Evolutionary conservation across 179 eudicot genomes (phyloP).

Genomic region (Camellia oleifera): DNA sequence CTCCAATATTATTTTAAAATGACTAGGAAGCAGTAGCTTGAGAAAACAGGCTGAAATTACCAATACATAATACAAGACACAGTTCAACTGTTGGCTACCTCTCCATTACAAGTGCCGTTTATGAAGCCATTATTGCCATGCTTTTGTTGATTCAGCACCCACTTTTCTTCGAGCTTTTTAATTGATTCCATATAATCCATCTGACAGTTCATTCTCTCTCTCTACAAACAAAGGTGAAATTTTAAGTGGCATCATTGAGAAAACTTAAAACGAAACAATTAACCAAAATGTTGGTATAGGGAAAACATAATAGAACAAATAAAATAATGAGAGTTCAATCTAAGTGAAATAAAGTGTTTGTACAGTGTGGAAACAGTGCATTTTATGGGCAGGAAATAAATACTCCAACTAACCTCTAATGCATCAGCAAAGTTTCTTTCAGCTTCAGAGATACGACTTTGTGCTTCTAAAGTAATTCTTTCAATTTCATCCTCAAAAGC

Average conservation of each 20-base stretch:
- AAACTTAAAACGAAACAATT: background rate
- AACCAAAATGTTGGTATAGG: background rate
- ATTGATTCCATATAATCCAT: conserved; percentile 97
- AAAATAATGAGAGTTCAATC: background rate
- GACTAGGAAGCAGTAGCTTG: too few relatives aligned
- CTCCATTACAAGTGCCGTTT: conserved; percentile 39
- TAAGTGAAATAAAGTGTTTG: too few relatives aligned
- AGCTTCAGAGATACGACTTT: conserved; percentile 67
- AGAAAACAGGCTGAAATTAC: too few relatives aligned
- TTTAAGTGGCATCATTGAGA: background rate
- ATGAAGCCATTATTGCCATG: conserved; percentile 56
- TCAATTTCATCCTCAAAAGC: conserved; percentile 78
- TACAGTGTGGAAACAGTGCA: background rate
- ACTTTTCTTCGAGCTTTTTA: conserved; percentile 94
- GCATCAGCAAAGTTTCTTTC: conserved; percentile 70
- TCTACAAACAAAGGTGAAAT: conserved; percentile 39
- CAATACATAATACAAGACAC: background rate
- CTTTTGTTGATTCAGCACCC: conserved; percentile 70
- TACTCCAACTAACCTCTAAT: conserved; percentile 64
- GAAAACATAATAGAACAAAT: background rate
- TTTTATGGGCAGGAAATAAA: background rate
- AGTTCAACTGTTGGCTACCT: conserved; percentile 41
- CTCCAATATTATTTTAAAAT: too few relatives aligned
- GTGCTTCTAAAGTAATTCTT: conserved; percentile 67
- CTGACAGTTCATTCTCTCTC: conserved; percentile 89